Base-by-base conservation (phyloP, 106 monocot species). In the Allium sativum region DNA sequence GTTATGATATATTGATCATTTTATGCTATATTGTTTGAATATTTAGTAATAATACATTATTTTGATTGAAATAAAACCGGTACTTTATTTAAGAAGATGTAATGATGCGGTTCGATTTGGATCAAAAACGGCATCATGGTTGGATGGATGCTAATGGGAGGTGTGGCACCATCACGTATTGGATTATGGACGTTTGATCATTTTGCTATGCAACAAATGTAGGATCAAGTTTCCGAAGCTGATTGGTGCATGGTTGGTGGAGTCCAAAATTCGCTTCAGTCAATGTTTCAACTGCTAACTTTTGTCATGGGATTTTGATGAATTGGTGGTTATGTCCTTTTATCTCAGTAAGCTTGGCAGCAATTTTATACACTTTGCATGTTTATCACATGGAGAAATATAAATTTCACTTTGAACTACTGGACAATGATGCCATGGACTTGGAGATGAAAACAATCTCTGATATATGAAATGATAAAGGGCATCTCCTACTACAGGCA, bases 141-240 rank as follows among this genome's bases (percentile, higher is more conserved):
- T 57, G 81, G 90, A 55, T 95, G 94, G 90, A 81, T 95, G 74
- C 71, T 95, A 58, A 95, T 95, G 90, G 74, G 74, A 16, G 94
- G 94, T 71, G 94, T 95, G 50, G 90, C 94, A 10, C 81, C 81
- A 48, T 95, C 94, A 13, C 81, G 94, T 22, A 74, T 95, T 15
- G 94, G 94, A n/a, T 71, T 90, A 58, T 95, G 94, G 94, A 87
- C 90, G 86, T 95, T 95, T 76, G 94, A 95, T 75, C 71, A 90
- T 55, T 71, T 83, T 40, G 87, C 90, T 56, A 87, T 82, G 72
- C 94, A 95, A 70, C 90, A 78, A 66, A 87, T 95, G 90, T 86
- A 95, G 95, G 95, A 96, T 72, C 70, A 68, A 48, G 90, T 90
- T 40, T 74, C 84, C 53, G 95, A 90, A 57, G 68, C 75, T 46